phyloP scores from a whole-genome alignment of 805 yeast species.

The Starmerella sp. region DNA sequence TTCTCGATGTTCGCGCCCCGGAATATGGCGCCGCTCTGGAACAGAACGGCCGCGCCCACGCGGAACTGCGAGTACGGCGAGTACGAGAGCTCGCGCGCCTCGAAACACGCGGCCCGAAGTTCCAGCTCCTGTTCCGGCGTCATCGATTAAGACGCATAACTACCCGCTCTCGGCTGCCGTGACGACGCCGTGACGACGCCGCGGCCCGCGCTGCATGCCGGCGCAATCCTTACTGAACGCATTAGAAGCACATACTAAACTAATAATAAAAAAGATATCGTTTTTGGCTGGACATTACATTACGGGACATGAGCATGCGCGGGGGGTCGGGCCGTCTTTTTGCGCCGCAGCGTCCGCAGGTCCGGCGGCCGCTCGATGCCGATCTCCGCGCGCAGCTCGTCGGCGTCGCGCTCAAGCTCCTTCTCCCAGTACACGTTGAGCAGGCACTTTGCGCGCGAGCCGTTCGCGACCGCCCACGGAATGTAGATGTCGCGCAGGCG shows the following conservation, averaged over 20 bases:
- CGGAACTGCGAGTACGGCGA: constrained; percentile 67
- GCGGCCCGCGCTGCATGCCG: too few species aligned
- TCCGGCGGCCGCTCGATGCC: constrained; percentile 74
- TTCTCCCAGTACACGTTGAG: constrained; percentile 91
- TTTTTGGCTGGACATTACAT: background rate
- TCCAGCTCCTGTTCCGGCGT: constrained; percentile 4
- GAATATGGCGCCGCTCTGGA: constrained; percentile 39
- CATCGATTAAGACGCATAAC: constrained; percentile 2
- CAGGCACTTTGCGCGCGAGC: constrained; percentile 60
- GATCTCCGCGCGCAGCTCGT: constrained; percentile 57
- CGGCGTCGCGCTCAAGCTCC: constrained; percentile 55
- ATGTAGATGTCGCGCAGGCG: constrained; percentile 53
- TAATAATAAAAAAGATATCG: too few species aligned
- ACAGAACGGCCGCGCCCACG: constrained; percentile 70
- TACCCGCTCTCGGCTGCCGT: too few species aligned
- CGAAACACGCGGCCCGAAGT: constrained; percentile 19
- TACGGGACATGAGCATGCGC: background rate
- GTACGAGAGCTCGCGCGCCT: constrained; percentile 45
- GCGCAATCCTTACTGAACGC: too few species aligned
- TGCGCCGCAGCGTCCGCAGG: constrained; percentile 42
- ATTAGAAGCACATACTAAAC: too few species aligned
- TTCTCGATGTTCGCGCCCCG: constrained; percentile 87
- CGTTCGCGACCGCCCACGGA: constrained; percentile 78
- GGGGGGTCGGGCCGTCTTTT: background rate
- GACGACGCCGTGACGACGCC: too few species aligned